A percentile compares a stretch with the other conserved stretches of the same genome.
These are phyloP conservation scores for Nothophytophthora sp. DNA, from an alignment of 352 stramenopile genomes.

Conservation along the genomic window DNA sequence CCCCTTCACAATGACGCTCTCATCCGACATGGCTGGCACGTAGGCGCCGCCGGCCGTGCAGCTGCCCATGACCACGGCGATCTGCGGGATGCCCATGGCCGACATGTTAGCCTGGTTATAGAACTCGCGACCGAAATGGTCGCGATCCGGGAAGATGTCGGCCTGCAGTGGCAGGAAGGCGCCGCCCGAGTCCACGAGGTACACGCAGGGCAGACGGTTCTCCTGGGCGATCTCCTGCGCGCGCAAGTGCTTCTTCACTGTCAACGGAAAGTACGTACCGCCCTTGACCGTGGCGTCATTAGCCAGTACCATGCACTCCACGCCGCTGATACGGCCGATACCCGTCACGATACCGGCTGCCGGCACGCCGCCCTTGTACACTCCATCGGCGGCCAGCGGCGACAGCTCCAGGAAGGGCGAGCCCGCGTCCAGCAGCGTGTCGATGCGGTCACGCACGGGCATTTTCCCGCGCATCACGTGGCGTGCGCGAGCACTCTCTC, in stretches of 20 bases:
- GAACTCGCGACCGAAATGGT: constrained; percentile 98
- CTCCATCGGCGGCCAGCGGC: constrained; percentile 82
- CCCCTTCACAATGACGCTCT: constrained; percentile 97
- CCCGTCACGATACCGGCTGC: constrained; percentile 91
- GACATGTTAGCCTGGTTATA: constrained; percentile 99
- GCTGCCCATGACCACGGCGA: constrained; percentile 97
- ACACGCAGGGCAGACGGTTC: constrained; percentile 97
- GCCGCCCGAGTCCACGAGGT: constrained; percentile 95
- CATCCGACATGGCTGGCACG: constrained; percentile 98
- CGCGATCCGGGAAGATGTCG: constrained; percentile 97
- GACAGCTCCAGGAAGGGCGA: constrained; percentile 97
- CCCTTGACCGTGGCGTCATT: constrained; percentile 99
- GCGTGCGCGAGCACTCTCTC: constrained; percentile 59
- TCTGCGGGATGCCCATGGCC: constrained; percentile 93
- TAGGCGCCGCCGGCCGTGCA: constrained; percentile 98
- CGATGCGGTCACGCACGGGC: constrained; percentile 92
- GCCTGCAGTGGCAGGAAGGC: constrained; percentile 96
- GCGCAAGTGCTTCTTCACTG: constrained; percentile 97
- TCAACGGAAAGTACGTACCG: constrained; percentile 98
- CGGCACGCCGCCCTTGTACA: constrained; percentile 85
- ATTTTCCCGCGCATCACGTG: constrained; percentile 84
- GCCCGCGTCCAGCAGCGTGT: constrained; percentile 93
- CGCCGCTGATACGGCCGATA: constrained; percentile 83
- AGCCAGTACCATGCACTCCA: constrained; percentile 96
- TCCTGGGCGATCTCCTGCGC: constrained; percentile 96